Evolutionary conservation across 2,329 filamentous ascomycete genomes (phyloP).

Genomic region (Ophiosphaerella korrae): DNA sequence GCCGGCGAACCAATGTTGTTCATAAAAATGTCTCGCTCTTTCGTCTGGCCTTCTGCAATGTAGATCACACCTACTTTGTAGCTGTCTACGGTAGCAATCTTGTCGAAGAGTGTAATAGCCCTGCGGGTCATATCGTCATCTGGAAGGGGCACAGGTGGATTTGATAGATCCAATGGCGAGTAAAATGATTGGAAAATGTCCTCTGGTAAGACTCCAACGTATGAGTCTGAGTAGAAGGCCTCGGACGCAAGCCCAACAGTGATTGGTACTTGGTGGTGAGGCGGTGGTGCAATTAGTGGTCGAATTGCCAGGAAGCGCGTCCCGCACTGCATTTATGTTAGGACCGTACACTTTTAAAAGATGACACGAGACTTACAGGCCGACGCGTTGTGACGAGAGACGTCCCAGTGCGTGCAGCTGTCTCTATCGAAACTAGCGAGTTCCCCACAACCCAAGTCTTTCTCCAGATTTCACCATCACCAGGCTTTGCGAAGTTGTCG

Average conservation of each 20-base stretch:
- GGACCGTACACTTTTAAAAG: background rate
- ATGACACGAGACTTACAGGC: conserved; percentile 66
- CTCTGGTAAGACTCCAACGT: conserved; percentile 71
- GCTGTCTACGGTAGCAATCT: conserved; percentile 86
- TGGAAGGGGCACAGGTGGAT: conserved; percentile 76
- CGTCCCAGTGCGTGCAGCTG: conserved; percentile 68
- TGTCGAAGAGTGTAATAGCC: conserved; percentile 81
- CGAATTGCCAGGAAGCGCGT: conserved; percentile 49
- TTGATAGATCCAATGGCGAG: conserved; percentile 55
- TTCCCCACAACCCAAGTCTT: conserved; percentile 76
- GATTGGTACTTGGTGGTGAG: conserved; percentile 50
- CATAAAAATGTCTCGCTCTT: conserved; percentile 81
- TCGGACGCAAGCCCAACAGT: conserved; percentile 47
- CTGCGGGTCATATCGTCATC: conserved; percentile 71
- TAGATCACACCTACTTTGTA: conserved; percentile 97
- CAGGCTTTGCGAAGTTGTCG: conserved; percentile 66
- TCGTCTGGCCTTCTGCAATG: conserved; percentile 82
- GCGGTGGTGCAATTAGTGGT: conserved; percentile 44
- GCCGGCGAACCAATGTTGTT: conserved; percentile 87
- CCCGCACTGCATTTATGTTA: conserved; percentile 40
- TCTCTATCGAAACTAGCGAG: conserved; percentile 75
- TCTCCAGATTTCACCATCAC: conserved; percentile 69
- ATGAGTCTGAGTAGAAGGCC: conserved; percentile 54
- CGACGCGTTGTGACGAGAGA: conserved; percentile 74
- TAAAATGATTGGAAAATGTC: conserved; percentile 74